Evolutionary conservation across 441 rosid species (phyloP).

Genomic region (Erysimum cheiri): DNA sequence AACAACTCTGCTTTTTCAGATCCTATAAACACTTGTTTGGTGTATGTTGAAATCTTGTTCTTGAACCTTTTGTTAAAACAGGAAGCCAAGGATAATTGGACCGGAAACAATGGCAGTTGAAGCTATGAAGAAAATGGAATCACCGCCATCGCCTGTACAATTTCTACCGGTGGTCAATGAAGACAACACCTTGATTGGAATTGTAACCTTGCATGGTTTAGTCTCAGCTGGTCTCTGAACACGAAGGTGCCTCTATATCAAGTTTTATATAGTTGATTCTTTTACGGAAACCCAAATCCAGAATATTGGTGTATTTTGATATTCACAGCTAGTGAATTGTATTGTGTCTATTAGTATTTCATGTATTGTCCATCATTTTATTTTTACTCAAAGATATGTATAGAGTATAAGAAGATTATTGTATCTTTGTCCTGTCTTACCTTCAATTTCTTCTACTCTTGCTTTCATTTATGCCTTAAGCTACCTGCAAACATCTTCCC

Average conservation of each 20-base stretch:
- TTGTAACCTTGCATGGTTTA: conserved; percentile 88
- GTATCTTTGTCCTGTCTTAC: conserved; percentile 22
- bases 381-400: conserved; percentile 30
- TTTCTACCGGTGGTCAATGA: conserved; percentile 77
- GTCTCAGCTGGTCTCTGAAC: conserved; percentile 88
- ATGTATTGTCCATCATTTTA: conserved; percentile 22
- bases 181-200: conserved; percentile 74
- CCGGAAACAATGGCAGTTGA: conserved; percentile 96
- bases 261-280: conserved; percentile 36
- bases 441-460: not conserved
- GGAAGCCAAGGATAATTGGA: conserved; percentile 84
- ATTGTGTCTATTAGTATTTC: conserved; percentile 19
- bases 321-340: conserved; percentile 35
- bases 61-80: conserved; percentile 40
- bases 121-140: conserved; percentile 96
- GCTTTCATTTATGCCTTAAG: not conserved
- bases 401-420: conserved; percentile 26
- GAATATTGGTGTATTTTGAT: conserved; percentile 26
- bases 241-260: conserved; percentile 20
- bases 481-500: not conserved
- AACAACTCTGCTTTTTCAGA: conserved; percentile 9
- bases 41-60: not conserved
- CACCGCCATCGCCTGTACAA: conserved; percentile 94
- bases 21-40: not conserved
- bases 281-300: conserved; percentile 19